phyloP scores from a whole-genome alignment of 2,329 filamentous ascomycete genomes.

The Penicillium sp. region DNA sequence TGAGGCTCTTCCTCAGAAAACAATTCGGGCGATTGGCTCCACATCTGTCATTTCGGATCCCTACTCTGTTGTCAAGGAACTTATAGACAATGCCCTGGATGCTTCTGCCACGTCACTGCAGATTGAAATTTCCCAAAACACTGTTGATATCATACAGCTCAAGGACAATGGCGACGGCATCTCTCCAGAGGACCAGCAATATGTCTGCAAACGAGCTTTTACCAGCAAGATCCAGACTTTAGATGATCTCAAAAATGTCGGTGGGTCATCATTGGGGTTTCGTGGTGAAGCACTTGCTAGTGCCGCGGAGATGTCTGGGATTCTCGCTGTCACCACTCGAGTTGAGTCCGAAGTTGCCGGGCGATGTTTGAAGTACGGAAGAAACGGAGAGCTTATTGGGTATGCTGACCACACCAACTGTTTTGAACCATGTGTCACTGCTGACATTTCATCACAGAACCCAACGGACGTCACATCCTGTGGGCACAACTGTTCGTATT shows the following conservation, averaged over 20 bases:
- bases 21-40: constrained; percentile 55
- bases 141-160: constrained; percentile 61
- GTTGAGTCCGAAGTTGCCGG: constrained; percentile 57
- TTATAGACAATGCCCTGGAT: constrained; percentile 67
- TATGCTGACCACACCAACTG: constrained; percentile 19
- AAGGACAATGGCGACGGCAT: constrained; percentile 65
- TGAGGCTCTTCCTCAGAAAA: constrained; percentile 41
- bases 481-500: constrained; percentile 60
- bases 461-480: constrained; percentile 52
- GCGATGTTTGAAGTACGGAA: constrained; percentile 50
- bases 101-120: constrained; percentile 57
- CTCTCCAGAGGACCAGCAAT: constrained; percentile 51
- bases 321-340: constrained; percentile 55
- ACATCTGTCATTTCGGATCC: constrained; percentile 57
- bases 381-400: constrained; percentile 51
- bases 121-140: constrained; percentile 59
- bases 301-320: constrained; percentile 57
- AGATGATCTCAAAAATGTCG: constrained; percentile 55
- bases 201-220: constrained; percentile 57
- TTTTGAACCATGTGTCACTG: not conserved
- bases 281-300: constrained; percentile 64
- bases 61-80: constrained; percentile 60
- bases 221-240: constrained; percentile 63
- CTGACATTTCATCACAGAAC: constrained; percentile 18
- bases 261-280: constrained; percentile 60